Base-by-base conservation (phyloP, 148 eudicot genomes). In the Rhododendron kiyosumense region DNA sequence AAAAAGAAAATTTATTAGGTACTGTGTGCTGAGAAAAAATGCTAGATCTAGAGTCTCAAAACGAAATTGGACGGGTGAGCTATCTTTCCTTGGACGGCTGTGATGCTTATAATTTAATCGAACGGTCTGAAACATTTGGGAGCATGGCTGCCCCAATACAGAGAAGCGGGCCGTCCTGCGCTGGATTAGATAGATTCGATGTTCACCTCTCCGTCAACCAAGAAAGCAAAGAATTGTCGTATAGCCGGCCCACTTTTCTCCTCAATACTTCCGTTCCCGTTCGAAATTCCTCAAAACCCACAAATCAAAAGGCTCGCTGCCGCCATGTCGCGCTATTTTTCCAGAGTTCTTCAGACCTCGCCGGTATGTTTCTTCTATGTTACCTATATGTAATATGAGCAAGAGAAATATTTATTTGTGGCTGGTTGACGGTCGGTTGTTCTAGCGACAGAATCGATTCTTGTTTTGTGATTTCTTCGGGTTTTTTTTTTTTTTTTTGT, bases 1-100 rank as follows among this genome's bases (percentile, higher is more conserved):
- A 1, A 4, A 5, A 0, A 38, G 7, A 41, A 6, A 41, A 41
- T 41, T 41, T 41, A 41, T 41, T 41, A 1, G 0, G 45, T 0
- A 0, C 0, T 0, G 0, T 38, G 0, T 0, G 43, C 6, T 0
- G 43, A 38, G 41, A 38, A 7, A 5, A 38, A 38, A 38, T 41
- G 45, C 6, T 41, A 1, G 7, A 7, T 41, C 7, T 5, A 41
- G 8, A 0, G 45, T 41, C 45, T 1, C 7, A 41, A 41, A 41
- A 41, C 45, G 45, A 5, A 41, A 41, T 41, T 6, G 12, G 49
- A 46, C 12, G 11, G 2, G 12, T 9, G 49, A 46, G 49, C 49
- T 46, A 9, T 46, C 49, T 46, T 46, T 46, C 49, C 49, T 46
- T 46, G 49, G 49, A 46, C 12, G 49, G 49, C 49, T 46, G 49